Base-by-base conservation (phyloP, 371 early-diverging fungal genomes). In the Rhizopus stolonifer region DNA sequence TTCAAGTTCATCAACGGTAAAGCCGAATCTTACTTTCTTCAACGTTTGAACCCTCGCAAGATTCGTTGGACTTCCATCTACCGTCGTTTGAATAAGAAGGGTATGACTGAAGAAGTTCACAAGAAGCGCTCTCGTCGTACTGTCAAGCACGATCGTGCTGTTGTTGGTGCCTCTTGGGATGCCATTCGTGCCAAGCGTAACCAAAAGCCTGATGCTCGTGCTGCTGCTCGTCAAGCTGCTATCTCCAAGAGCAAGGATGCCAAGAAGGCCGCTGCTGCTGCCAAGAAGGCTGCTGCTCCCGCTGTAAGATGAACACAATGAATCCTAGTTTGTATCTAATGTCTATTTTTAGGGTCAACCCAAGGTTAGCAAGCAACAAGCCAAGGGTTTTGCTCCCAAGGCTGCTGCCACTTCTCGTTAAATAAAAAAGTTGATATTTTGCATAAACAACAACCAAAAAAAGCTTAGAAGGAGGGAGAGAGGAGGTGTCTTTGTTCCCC, bases 21-120 rank as follows among this genome's bases (percentile, higher is more conserved):
- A 89, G 77, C 84, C 69, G 92, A 93, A 79, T 95, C 95, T 55
- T 84, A 91, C 72, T 98, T 94, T 89, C 85, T 91, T 58, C 95
- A 95, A 82, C 86, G 89, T 69, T 83, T 89, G 83, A 98, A 96
- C 88, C 95, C 96, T 48, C 92, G 96, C 70, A 95, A 95, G 88
- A 85, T 96, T 71, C 81, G 86, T 81, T 98, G 98, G 98, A 96
- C 98, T 49, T 81, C 86, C 36, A 90, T 95, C 67, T 96, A 88
- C 93, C 93, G 98, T 78, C 93, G 93, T 79, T 84, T 94, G 72
- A 92, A 96, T 90, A 93, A 93, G 89, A 98, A 98, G 93, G 98
- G 95, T 78, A 86, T 93, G 77, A 89, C 90, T 68, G 94, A 93
- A 75, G 96, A 95, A 81, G 84, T 87, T 48, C 72, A 91, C 80